These are phyloP conservation scores for Gamsiella multidivaricata DNA, from an alignment of 192 early-diverging fungal genomes.

Conservation along the genomic window DNA sequence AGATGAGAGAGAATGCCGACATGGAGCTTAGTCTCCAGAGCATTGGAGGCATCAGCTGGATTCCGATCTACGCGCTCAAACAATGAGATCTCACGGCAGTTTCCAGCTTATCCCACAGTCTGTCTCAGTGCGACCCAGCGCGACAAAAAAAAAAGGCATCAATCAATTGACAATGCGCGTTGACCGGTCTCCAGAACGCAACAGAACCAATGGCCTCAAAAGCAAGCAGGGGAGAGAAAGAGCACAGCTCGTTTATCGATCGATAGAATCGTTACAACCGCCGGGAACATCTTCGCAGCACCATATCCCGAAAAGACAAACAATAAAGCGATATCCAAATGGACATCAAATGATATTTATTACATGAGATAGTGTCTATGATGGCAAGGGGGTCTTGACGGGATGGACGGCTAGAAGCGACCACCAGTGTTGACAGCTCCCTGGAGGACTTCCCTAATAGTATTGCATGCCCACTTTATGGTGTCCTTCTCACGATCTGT, in stretches of 20 bases:
- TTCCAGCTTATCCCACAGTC: slow-evolving; percentile 35
- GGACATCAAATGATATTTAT: no score
- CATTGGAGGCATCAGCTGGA: not conserved
- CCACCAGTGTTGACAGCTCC: slow-evolving; percentile 50
- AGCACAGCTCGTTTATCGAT: no score
- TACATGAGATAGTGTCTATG: no score
- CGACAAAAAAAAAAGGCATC: not conserved
- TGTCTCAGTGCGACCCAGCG: slow-evolving; percentile 17
- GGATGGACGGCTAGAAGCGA: slow-evolving; percentile 42
- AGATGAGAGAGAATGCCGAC: not conserved
- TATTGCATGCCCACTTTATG: slow-evolving; percentile 73
- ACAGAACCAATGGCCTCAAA: not conserved
- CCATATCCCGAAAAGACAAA: no score
- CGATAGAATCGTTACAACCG: no score
- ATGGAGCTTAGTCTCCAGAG: no score
- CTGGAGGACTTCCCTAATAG: slow-evolving; percentile 70
- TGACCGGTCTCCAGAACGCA: slow-evolving; percentile 8
- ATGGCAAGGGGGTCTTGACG: no score
- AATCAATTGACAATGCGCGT: not conserved
- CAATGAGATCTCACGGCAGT: not conserved
- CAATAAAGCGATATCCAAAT: no score
- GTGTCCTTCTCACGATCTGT: slow-evolving; percentile 71
- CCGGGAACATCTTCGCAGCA: no score
- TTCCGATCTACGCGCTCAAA: slow-evolving; percentile 9
- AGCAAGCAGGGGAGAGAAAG: not conserved